These are phyloP conservation scores for Paralagenidium karlingii DNA, from an alignment of 352 stramenopile species.

Conservation along the genomic window DNA sequence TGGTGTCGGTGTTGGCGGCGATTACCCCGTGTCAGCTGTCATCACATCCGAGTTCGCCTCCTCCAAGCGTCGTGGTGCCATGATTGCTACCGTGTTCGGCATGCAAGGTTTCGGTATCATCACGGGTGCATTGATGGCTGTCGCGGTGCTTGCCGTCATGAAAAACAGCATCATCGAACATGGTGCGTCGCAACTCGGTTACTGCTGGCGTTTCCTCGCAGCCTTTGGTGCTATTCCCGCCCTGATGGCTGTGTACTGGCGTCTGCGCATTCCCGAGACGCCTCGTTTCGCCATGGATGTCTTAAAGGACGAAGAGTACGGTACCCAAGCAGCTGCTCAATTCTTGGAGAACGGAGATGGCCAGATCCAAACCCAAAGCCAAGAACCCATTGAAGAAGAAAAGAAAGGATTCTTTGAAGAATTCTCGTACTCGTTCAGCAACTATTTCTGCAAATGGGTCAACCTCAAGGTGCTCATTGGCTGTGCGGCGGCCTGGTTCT, in stretches of 20 bases:
- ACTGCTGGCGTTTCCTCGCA: conserved; percentile 29
- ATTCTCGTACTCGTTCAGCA: conserved; percentile 19
- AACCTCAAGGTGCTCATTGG: conserved; percentile 33
- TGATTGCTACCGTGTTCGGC: conserved; percentile 34
- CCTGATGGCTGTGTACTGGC: conserved; percentile 27
- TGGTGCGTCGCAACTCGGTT: conserved; percentile 19
- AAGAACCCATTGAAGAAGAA: conserved; percentile 26
- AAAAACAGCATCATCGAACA: conserved; percentile 19
- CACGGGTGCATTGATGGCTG: conserved; percentile 14
- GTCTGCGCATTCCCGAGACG: conserved; percentile 27
- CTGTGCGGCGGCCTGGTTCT: conserved; percentile 37
- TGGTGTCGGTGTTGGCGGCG: conserved; percentile 31
- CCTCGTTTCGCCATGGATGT: conserved; percentile 29
- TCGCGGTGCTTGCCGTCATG: conserved; percentile 14
- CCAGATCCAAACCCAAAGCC: conserved; percentile 22
- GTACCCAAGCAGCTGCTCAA: conserved; percentile 12
- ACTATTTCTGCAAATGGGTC: conserved; percentile 17
- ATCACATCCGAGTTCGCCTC: conserved; percentile 38
- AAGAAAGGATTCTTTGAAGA: conserved; percentile 23
- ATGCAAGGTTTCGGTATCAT: conserved; percentile 43
- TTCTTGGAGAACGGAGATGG: conserved; percentile 19
- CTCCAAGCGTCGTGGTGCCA: conserved; percentile 22
- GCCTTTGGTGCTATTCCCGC: conserved; percentile 25
- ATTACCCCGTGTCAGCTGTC: conserved; percentile 36
- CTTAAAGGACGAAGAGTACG: conserved; percentile 19